These are phyloP conservation scores for Periglandula ipomoeae DNA, from an alignment of 2,329 filamentous ascomycete species.

Conservation along the genomic window DNA sequence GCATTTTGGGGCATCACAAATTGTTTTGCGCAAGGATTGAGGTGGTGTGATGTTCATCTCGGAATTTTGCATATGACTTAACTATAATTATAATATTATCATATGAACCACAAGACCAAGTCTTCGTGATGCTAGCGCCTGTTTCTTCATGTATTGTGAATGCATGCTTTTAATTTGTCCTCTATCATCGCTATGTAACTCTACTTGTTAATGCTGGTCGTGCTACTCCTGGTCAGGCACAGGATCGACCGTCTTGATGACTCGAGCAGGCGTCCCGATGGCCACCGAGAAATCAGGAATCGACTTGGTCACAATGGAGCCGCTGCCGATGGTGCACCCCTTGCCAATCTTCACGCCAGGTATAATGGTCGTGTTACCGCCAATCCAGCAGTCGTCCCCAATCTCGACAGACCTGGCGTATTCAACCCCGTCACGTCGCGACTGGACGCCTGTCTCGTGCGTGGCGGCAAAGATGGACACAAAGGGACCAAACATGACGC, in stretches of 20 bases:
- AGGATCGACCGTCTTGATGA: constrained; percentile 36
- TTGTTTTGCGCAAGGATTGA: too few relatives aligned
- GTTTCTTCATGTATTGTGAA: too few relatives aligned
- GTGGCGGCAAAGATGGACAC: constrained; percentile 63
- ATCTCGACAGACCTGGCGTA: constrained; percentile 38
- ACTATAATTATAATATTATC: too few relatives aligned
- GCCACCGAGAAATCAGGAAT: constrained; percentile 40
- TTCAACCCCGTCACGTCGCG: constrained; percentile 36
- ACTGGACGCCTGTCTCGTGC: constrained; percentile 56
- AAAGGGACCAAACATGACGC: constrained; percentile 63
- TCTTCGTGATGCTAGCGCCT: too few relatives aligned
- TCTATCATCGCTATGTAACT: neutral
- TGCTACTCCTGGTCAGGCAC: constrained; percentile 20
- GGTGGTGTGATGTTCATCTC: too few relatives aligned
- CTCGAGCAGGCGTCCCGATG: constrained; percentile 37
- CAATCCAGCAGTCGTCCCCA: constrained; percentile 47
- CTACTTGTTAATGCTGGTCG: neutral
- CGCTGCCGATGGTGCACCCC: constrained; percentile 41
- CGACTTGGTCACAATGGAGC: constrained; percentile 40
- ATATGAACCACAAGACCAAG: too few relatives aligned
- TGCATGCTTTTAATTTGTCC: neutral
- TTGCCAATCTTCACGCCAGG: constrained; percentile 44
- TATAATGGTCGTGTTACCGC: constrained; percentile 38
- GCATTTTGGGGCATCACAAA: too few relatives aligned
- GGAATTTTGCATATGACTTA: too few relatives aligned